Evolutionary conservation across 2,329 filamentous ascomycete genomes (phyloP), one percentile per base, ranked within the genome.

Genomic region (Lachnellula cervina): DNA sequence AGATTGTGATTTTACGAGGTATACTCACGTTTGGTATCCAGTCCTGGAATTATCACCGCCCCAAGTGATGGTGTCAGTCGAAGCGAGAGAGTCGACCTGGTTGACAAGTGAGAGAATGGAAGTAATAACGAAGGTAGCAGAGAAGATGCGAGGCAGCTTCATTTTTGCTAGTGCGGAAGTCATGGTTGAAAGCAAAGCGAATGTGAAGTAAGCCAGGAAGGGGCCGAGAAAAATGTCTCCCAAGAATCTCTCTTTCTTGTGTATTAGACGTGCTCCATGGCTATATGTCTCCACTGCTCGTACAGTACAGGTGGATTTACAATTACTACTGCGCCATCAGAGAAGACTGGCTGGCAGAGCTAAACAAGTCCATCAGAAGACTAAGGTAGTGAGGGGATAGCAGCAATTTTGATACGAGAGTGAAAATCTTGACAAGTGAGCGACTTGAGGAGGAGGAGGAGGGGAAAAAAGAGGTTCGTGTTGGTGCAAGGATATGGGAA

Each of bases 41-140:
- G 74, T 66, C 50, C 80, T 70, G 11, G 77, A 74, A 64, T 80
- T 81, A 62, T 81, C 79, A 57, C 80, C 80, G 61, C 80, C 79
- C 78, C 80, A 82, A 28, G 80, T 83, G 59, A 82, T 82, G 55
- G 80, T 66, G 49, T 66, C 64, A 2, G 64, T 66, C 5, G 64
- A 62, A 38, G 52, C 63, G 6, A 66, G 45, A 28, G 64, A 59
- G 42, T 44, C 21, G 47, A 63, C 64, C 62, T 65, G 43, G 25
- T 47, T 47, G 23, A 55, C 42, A 28, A 63, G 57, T 11, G 61
- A 63, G 32, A 63, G 51, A 53, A 65, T 40, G 34, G 59, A 57
- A 11, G 56, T 35, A 16, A 65, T 19, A 62, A 64, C 45, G 58
- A 62, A 42, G 25, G 61, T 58, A 34, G 61, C 57, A 37, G 59